Conservation (phyloP, 2,329 filamentous ascomycete genomes). For the Ampelomyces quisqualis region DNA sequence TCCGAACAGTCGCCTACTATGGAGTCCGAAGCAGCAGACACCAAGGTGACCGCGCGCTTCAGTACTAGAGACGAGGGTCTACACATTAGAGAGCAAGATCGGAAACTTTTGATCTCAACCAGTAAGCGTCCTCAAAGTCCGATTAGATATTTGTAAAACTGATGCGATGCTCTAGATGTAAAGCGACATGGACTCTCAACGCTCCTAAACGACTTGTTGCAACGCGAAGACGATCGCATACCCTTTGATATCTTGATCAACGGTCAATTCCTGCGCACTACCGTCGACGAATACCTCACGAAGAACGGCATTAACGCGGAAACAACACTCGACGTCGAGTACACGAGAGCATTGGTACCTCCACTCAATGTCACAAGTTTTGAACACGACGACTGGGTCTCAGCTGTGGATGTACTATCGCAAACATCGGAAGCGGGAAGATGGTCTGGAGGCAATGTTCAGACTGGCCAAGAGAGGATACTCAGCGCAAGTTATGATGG, state of each 20-base stretch:
- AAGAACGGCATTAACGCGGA: constrained; percentile 86
- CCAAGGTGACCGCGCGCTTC: constrained; percentile 40
- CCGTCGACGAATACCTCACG: constrained; percentile 86
- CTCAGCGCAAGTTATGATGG: constrained; percentile 95
- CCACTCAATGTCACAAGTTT: constrained; percentile 88
- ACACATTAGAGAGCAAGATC: constrained; percentile 37
- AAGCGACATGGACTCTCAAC: constrained; percentile 54
- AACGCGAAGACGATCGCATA: constrained; percentile 61
- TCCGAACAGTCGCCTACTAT: constrained; percentile 14
- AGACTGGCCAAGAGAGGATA: constrained; percentile 66
- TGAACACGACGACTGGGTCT: constrained; percentile 97
- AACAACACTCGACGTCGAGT: constrained; percentile 83
- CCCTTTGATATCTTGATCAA: constrained; percentile 96
- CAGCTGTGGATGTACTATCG: constrained; percentile 79
- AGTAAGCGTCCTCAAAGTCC: constrained; percentile 22
- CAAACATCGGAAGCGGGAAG: constrained; percentile 60
- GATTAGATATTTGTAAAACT: constrained; percentile 3
- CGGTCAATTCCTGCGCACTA: constrained; percentile 84
- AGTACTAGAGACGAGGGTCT: constrained; percentile 38
- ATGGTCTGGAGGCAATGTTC: constrained; percentile 53
- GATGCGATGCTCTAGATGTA: constrained; percentile 23
- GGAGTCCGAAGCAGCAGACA: constrained; percentile 29
- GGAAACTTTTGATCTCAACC: constrained; percentile 35
- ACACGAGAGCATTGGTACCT: constrained; percentile 86
- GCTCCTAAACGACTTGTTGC: constrained; percentile 62